Percentiles rank a stretch among this genome's conserved stretches.
Conservation (phyloP, 495 filamentous ascomycete genomes). For the Jackrogersella minutella region DNA sequence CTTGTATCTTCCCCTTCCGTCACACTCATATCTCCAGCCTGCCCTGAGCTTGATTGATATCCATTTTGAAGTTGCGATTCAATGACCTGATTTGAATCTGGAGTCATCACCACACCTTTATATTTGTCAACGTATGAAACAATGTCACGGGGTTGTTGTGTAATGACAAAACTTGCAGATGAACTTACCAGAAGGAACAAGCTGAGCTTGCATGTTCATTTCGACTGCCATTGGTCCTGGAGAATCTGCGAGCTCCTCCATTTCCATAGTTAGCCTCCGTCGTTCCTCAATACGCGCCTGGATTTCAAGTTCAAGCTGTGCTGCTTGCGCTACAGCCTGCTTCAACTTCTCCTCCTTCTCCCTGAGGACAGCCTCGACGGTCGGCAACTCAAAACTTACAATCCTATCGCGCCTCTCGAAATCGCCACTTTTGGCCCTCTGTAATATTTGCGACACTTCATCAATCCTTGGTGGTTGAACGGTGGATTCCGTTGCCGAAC, state of each 20-base stretch:
- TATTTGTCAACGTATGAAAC: constrained; percentile 13
- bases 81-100: neutral
- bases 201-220: constrained; percentile 38
- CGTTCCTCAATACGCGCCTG: constrained; percentile 54
- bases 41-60: neutral
- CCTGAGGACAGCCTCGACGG: constrained; percentile 63
- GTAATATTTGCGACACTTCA: constrained; percentile 18
- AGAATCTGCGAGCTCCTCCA: constrained; percentile 60
- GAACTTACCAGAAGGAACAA: constrained; percentile 7
- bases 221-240: constrained; percentile 43
- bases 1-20: constrained; percentile 3
- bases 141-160: neutral
- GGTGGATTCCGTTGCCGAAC: constrained; percentile 32
- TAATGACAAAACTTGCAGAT: neutral
- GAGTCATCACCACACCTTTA: neutral
- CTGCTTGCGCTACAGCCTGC: constrained; percentile 64
- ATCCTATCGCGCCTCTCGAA: constrained; percentile 62
- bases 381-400: constrained; percentile 62
- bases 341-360: constrained; percentile 61
- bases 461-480: constrained; percentile 17
- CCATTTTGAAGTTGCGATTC: constrained; percentile 8
- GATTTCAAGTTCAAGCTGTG: constrained; percentile 65
- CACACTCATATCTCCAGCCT: constrained; percentile 11
- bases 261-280: constrained; percentile 61
- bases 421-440: constrained; percentile 44